Evolutionary conservation across 371 early-diverging fungal species (phyloP), one percentile per base, ranked within the genome.

Genomic region (Mucor velutinosus): DNA sequence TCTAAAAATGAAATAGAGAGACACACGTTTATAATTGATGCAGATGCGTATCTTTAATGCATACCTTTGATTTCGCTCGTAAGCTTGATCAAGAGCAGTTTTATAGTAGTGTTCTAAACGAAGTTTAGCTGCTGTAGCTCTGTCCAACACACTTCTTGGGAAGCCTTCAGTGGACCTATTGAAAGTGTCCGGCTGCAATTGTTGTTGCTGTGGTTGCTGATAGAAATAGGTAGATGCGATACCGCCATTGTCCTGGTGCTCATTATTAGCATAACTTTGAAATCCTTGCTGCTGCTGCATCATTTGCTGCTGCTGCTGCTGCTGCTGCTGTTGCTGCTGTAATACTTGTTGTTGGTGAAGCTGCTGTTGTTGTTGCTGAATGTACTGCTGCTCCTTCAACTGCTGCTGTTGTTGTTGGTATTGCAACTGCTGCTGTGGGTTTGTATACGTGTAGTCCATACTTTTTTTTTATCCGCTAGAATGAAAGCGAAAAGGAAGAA

Each of bases 41-140:
- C 12, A n/a, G 35, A 2, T 17, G 37, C 1, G 2, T 19, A 30
- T 21, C 4, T 39, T n/a, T n/a, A n/a, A 39, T 27, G 39, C 7
- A 58, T 83, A 90, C 90, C 96, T 86, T 67, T 90, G 87, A 67
- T 93, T 93, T 62, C 97, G 78, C 65, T 97, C 98, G 74, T 91
- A 90, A 66, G 94, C 94, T 72, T 96, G 96, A 25, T 91, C 87
- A 64, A 97, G 85, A 23, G 91, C 83, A 21, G 87, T 84, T 72
- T 93, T 94, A 80, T 98, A 98, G 70, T 93, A 95, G 73, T 92
- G 84, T 71, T 97, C 95, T 27, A 97, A 83, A 58, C 93, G 91
- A 47, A 92, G 81, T 78, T 95, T 96, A 29, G 96, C 95, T 14
- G 90, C 89, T 0, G 94, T 87, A 4, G 95, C 91, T 70, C 94